Conservation (phyloP, 805 yeast genomes). For the Saccharomycopsis synnaedendra region DNA sequence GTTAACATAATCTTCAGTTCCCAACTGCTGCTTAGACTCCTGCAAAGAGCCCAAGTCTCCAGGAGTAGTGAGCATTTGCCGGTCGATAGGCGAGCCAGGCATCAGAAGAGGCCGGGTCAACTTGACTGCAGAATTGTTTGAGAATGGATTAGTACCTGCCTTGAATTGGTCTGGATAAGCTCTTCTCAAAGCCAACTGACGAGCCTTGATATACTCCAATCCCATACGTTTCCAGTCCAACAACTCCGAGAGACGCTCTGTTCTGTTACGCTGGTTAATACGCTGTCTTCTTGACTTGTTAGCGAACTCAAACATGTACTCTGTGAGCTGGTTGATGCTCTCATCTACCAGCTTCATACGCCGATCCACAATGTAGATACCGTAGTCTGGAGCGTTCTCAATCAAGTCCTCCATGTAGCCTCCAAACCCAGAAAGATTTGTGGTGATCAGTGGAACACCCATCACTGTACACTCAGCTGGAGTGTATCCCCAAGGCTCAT, state of each 20-base stretch:
- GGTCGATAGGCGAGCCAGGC: conserved; percentile 91
- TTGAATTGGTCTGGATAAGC: conserved; percentile 84
- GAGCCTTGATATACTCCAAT: conserved; percentile 86
- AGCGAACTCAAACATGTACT: conserved; percentile 82
- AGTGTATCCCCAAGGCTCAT: conserved; percentile 99
- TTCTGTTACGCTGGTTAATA: conserved; percentile 94
- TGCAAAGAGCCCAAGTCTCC: conserved; percentile 96
- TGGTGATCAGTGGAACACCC: conserved; percentile 98
- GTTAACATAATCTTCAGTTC: conserved; percentile 66
- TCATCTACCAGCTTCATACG: conserved; percentile 88
- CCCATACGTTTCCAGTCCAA: conserved; percentile 99
- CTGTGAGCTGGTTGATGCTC: conserved; percentile 79
- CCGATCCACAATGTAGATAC: conserved; percentile 93
- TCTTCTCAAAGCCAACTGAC: conserved; percentile 81
- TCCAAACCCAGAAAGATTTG: conserved; percentile 93
- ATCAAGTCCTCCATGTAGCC: conserved; percentile 97
- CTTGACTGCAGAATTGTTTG: conserved; percentile 41
- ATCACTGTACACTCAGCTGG: conserved; percentile 99
- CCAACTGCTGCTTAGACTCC: conserved; percentile 64
- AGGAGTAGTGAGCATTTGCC: conserved; percentile 80
- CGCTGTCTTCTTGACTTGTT: conserved; percentile 90
- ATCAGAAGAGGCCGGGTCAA: conserved; percentile 87
- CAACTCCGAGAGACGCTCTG: conserved; percentile 85
- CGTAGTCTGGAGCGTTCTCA: conserved; percentile 89
- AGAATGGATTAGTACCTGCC: conserved; percentile 31